These are phyloP conservation scores for Rhizopus sp. DNA, from an alignment of 371 early-diverging fungal species.

Conservation along the genomic window DNA sequence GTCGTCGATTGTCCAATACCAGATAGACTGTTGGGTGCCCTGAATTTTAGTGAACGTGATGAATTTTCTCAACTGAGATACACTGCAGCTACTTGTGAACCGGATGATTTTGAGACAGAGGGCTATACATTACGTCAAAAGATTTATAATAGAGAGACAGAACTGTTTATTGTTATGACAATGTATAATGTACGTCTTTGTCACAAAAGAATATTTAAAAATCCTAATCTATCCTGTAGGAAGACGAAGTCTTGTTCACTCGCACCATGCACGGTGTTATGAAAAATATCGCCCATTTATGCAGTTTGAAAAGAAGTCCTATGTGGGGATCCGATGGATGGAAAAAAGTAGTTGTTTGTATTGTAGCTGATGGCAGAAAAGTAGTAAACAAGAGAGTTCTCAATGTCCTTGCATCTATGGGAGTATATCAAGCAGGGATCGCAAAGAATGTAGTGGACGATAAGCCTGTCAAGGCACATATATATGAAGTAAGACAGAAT, in stretches of 20 bases:
- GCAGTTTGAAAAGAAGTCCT: conserved; percentile 55
- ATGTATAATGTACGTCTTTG: conserved; percentile 30
- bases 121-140: conserved; percentile 79
- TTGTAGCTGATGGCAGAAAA: conserved; percentile 84
- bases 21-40: conserved; percentile 41
- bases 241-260: conserved; percentile 67
- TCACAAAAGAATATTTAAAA: not conserved
- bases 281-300: conserved; percentile 81
- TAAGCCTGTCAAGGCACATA: conserved; percentile 70
- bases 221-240: conserved; percentile 30
- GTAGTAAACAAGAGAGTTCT: conserved; percentile 63
- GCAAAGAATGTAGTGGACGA: conserved; percentile 65
- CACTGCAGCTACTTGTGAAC: conserved; percentile 79
- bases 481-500: conserved; percentile 68
- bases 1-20: conserved; percentile 75
- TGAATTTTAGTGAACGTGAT: conserved; percentile 34
- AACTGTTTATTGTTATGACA: conserved; percentile 86
- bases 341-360: conserved; percentile 85
- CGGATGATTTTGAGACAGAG: conserved; percentile 73
- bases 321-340: conserved; percentile 80
- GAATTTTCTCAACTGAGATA: conserved; percentile 78
- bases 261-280: conserved; percentile 77
- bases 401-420: conserved; percentile 63
- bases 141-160: conserved; percentile 76
- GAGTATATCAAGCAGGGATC: conserved; percentile 77